These are phyloP conservation scores for Phialophora macrospora DNA, from an alignment of 2,329 filamentous ascomycete species.

Conservation along the genomic window DNA sequence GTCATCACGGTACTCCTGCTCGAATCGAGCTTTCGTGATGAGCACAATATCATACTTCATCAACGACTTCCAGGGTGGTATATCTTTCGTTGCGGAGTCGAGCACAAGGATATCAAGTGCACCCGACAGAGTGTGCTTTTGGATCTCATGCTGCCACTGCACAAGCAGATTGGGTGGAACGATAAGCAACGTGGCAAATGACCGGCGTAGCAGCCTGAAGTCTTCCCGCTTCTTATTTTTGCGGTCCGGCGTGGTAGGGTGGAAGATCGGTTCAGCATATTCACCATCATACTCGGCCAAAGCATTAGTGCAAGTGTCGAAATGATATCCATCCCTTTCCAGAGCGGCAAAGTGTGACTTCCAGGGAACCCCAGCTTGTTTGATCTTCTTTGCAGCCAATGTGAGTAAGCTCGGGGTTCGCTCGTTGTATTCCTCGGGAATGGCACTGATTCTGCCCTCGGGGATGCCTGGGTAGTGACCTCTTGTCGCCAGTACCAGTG, in stretches of 20 bases:
- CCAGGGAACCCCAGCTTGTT: constrained; percentile 72
- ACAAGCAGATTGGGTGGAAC: constrained; percentile 81
- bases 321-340: constrained; percentile 56
- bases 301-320: constrained; percentile 59
- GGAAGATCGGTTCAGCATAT: constrained; percentile 61
- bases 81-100: constrained; percentile 54
- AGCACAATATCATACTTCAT: constrained; percentile 75
- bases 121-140: constrained; percentile 68
- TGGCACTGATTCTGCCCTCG: constrained; percentile 58
- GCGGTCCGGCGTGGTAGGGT: constrained; percentile 45
- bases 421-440: constrained; percentile 49
- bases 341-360: constrained; percentile 64
- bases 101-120: constrained; percentile 70
- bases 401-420: constrained; percentile 68
- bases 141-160: constrained; percentile 83
- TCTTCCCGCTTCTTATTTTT: constrained; percentile 42
- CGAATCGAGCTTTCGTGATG: constrained; percentile 75
- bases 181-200: constrained; percentile 73
- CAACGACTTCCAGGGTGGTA: constrained; percentile 66
- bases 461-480: constrained; percentile 70
- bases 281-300: constrained; percentile 63
- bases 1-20: constrained; percentile 64
- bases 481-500: constrained; percentile 75
- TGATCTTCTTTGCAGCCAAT: constrained; percentile 75
- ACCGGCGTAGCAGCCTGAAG: constrained; percentile 60